These are phyloP conservation scores for Priceomyces melissophilus DNA, from an alignment of 805 yeast genomes.

Conservation along the genomic window DNA sequence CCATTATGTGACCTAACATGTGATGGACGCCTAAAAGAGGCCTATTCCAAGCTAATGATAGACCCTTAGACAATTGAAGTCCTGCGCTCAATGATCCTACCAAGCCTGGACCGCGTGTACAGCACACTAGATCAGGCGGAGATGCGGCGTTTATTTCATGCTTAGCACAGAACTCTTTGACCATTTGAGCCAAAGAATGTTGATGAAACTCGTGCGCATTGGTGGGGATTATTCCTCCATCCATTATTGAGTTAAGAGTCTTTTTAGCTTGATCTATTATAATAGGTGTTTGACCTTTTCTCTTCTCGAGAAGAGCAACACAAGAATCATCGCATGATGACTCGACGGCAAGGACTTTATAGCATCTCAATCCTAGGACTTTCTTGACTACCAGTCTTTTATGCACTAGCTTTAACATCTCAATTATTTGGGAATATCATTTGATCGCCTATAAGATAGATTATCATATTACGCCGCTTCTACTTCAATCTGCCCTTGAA, in stretches of 20 bases:
- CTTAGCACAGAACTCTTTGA: slow-evolving; percentile 39
- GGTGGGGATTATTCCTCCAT: slow-evolving; percentile 88
- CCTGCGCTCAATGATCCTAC: slow-evolving; percentile 83
- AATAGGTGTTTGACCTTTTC: slow-evolving; percentile 35
- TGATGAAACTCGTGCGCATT: slow-evolving; percentile 83
- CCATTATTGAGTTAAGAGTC: slow-evolving; percentile 61
- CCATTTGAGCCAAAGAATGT: slow-evolving; percentile 47
- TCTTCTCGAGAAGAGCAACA: slow-evolving; percentile 68
- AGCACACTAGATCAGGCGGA: slow-evolving; percentile 75
- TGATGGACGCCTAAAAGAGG: slow-evolving; percentile 93
- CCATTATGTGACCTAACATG: slow-evolving; percentile 87
- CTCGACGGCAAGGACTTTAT: slow-evolving; percentile 80
- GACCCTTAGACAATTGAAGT: slow-evolving; percentile 79
- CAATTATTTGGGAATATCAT: too few species aligned
- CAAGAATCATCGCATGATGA: slow-evolving; percentile 96
- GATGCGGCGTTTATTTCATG: slow-evolving; percentile 24
- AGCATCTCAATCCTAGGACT: slow-evolving; percentile 26
- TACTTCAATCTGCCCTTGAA: too few species aligned
- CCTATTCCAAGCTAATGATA: slow-evolving; percentile 68
- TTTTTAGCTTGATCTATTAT: slow-evolving; percentile 57
- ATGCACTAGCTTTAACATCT: too few species aligned
- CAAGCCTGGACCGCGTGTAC: slow-evolving; percentile 97
- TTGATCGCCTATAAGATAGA: too few species aligned
- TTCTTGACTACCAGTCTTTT: too few species aligned
- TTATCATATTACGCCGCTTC: too few species aligned